phyloP scores from a whole-genome alignment of 225 moss, liverwort and hornwort species.

The Sphagnum contortum region DNA sequence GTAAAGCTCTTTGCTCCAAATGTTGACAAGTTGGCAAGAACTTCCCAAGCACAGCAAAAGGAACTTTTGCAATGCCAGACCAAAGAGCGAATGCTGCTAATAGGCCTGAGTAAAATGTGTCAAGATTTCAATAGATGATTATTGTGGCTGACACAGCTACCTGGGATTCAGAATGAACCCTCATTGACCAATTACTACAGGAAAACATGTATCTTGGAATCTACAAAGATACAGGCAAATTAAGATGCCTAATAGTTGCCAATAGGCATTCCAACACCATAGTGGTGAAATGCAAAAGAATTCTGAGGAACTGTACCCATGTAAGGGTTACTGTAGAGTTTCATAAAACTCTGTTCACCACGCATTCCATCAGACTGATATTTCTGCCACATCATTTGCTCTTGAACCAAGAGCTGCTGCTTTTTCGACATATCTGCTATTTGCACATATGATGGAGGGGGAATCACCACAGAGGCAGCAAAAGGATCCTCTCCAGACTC shows the following conservation, averaged over 20 bases:
- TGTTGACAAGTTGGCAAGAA: too few species aligned
- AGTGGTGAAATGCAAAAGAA: conserved; percentile 48
- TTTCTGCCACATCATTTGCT: conserved; percentile 91
- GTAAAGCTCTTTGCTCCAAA: too few species aligned
- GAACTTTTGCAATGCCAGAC: too few species aligned
- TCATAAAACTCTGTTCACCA: conserved; percentile 74
- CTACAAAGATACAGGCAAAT: background rate
- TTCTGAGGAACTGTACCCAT: conserved; percentile 48
- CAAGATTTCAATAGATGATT: too few species aligned
- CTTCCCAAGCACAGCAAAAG: too few species aligned
- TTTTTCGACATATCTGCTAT: conserved; percentile 87
- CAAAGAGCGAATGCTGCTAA: too few species aligned
- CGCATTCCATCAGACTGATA: conserved; percentile 92
- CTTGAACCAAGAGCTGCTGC: conserved; percentile 71
- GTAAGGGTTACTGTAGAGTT: conserved; percentile 60
- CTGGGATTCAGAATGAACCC: too few species aligned
- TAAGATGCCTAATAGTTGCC: conserved; percentile 17
- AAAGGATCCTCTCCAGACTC: conserved; percentile 74
- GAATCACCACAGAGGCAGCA: conserved; percentile 56
- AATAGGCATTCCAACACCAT: conserved; percentile 9
- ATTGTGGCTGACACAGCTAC: too few species aligned
- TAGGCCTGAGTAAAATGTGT: too few species aligned
- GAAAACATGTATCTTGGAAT: conserved; percentile 5
- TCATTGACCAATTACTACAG: conserved; percentile 2
- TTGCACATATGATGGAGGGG: conserved; percentile 91